Evolutionary conservation across 305 asterid genomes (phyloP).

Genomic region (Fraxinus angustifolia): DNA sequence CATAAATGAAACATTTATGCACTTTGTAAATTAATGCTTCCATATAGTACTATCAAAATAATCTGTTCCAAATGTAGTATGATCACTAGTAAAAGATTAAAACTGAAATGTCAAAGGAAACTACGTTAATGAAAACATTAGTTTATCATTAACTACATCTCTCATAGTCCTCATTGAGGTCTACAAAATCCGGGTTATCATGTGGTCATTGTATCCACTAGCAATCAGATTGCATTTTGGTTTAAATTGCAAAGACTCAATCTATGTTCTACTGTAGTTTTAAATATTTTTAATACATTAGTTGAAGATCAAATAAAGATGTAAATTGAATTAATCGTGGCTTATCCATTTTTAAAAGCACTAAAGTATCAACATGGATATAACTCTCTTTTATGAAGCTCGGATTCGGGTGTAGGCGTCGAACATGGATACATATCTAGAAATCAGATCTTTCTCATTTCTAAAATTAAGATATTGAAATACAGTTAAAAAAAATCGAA

Average conservation of each 20-base stretch:
- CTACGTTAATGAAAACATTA: background rate
- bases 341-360: background rate
- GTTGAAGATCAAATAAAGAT: background rate
- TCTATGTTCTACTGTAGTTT: background rate
- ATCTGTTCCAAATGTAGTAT: background rate
- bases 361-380: background rate
- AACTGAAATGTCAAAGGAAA: background rate
- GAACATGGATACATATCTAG: too few relatives aligned
- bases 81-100: background rate
- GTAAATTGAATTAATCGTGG: background rate
- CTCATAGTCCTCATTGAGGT: background rate
- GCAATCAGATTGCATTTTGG: background rate
- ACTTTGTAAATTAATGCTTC: background rate
- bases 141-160: background rate
- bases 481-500: too few relatives aligned
- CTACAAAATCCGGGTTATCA: background rate
- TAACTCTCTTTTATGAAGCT: too few relatives aligned
- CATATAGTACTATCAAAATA: background rate
- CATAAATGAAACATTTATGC: background rate
- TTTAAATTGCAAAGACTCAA: background rate
- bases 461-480: too few relatives aligned
- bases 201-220: background rate
- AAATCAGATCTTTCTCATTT: too few relatives aligned
- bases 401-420: too few relatives aligned
- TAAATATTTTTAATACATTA: background rate